These are phyloP conservation scores for Emericellopsis atlantica DNA, from an alignment of 2,329 filamentous ascomycete species.

Conservation along the genomic window DNA sequence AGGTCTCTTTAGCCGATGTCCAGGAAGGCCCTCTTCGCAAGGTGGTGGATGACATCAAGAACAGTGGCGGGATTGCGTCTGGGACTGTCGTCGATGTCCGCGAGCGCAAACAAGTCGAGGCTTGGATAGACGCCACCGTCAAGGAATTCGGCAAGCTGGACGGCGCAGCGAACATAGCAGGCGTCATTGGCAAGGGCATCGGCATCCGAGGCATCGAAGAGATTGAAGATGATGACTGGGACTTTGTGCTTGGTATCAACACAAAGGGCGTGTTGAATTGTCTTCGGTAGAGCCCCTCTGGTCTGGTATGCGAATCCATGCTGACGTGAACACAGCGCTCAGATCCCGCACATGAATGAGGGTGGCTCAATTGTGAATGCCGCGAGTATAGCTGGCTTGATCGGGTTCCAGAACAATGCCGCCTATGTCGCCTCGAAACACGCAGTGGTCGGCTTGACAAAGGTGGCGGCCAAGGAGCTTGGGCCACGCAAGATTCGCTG, in stretches of 20 bases:
- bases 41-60: constrained; percentile 7
- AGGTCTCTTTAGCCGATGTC: constrained; percentile 33
- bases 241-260: constrained; percentile 14
- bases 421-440: constrained; percentile 17
- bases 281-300: constrained; percentile 7
- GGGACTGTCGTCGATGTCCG: constrained; percentile 5
- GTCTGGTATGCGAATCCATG: neutral
- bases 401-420: constrained; percentile 15
- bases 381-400: constrained; percentile 25
- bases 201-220: constrained; percentile 5
- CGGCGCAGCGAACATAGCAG: constrained; percentile 26
- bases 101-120: constrained; percentile 4
- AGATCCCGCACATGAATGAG: constrained; percentile 17
- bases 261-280: constrained; percentile 14
- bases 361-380: constrained; percentile 34
- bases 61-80: constrained; percentile 7
- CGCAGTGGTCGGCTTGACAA: constrained; percentile 15
- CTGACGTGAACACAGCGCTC: neutral
- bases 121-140: constrained; percentile 17
- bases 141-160: constrained; percentile 22
- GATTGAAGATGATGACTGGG: constrained; percentile 12
- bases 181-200: constrained; percentile 4
- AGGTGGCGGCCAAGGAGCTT: constrained; percentile 14
- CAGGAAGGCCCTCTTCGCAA: constrained; percentile 19
- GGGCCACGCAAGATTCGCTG: constrained; percentile 11